Evolutionary conservation across 1,284 basidiomycete genomes (phyloP).

Genomic region (Gastroboletus turbinatus): DNA sequence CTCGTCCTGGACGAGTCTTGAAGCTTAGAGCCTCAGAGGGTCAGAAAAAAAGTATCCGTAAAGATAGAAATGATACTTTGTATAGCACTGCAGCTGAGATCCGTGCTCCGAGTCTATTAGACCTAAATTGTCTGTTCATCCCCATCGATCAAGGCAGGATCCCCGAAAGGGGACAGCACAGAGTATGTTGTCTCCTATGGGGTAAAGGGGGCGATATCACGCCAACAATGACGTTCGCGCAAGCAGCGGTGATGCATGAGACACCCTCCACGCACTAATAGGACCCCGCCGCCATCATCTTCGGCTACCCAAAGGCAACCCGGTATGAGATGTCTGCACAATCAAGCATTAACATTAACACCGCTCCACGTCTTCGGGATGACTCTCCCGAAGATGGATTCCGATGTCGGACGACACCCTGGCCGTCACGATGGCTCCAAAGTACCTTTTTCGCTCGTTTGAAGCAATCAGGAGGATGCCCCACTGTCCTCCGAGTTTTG

Average conservation of each 20-base stretch:
- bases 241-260: neutral
- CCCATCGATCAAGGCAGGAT: neutral
- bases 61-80: too few species aligned
- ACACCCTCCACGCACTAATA: neutral
- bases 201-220: neutral
- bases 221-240: neutral
- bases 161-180: neutral
- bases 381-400: neutral
- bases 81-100: neutral
- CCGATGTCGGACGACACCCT: neutral
- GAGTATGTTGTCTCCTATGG: too few species aligned
- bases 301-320: neutral
- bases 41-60: too few species aligned
- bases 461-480: neutral
- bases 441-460: neutral
- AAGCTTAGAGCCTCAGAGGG: too few species aligned
- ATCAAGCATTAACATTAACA: too few species aligned
- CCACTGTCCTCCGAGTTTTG: neutral
- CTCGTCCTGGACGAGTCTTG: constrained; percentile 2
- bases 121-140: neutral
- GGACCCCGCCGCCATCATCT: neutral
- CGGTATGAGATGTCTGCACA: neutral
- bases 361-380: neutral
- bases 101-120: neutral
- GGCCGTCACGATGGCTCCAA: neutral